Evolutionary conservation across 345 rosid species (phyloP).

Genomic region (Heritiera littoralis): DNA sequence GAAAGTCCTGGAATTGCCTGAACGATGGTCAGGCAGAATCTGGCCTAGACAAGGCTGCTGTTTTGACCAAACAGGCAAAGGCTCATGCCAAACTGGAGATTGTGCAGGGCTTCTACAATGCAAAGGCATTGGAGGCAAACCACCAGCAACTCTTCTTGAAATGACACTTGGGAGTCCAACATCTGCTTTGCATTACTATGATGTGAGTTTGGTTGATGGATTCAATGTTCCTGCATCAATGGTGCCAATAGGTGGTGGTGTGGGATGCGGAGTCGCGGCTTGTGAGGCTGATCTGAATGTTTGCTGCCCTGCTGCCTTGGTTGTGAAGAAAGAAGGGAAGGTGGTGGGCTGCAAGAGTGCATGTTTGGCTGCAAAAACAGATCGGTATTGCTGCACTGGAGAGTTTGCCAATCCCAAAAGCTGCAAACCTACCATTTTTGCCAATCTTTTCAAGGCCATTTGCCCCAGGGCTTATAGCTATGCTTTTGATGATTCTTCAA

Average conservation of each 20-base stretch:
- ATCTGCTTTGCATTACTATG: constrained; percentile 53
- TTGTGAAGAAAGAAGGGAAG: constrained; percentile 33
- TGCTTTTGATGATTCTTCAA: constrained; percentile 51
- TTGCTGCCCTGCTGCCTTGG: constrained; percentile 44
- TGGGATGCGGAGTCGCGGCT: constrained; percentile 41
- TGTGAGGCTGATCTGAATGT: constrained; percentile 50
- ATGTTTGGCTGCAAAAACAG: constrained; percentile 47
- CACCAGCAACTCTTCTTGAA: constrained; percentile 48
- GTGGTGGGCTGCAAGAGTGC: constrained; percentile 58
- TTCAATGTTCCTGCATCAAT: constrained; percentile 51
- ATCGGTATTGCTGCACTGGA: constrained; percentile 52
- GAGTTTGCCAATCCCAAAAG: constrained; percentile 37
- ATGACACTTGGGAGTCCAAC: constrained; percentile 49
- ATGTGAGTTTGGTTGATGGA: constrained; percentile 57
- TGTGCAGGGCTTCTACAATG: constrained; percentile 45
- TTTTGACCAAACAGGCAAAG: constrained; percentile 39
- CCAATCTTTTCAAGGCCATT: constrained; percentile 47
- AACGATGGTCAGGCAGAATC: constrained; percentile 51
- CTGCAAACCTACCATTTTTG: constrained; percentile 46
- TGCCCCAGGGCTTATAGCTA: constrained; percentile 52
- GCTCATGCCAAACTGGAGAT: constrained; percentile 51
- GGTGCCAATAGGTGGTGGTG: constrained; percentile 42
- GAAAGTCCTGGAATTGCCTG: constrained; percentile 35
- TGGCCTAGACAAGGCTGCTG: constrained; percentile 58
- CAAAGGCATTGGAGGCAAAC: constrained; percentile 46